Conservation (phyloP, 1,139 yeast species). For the Wickerhamiella infanticola region DNA sequence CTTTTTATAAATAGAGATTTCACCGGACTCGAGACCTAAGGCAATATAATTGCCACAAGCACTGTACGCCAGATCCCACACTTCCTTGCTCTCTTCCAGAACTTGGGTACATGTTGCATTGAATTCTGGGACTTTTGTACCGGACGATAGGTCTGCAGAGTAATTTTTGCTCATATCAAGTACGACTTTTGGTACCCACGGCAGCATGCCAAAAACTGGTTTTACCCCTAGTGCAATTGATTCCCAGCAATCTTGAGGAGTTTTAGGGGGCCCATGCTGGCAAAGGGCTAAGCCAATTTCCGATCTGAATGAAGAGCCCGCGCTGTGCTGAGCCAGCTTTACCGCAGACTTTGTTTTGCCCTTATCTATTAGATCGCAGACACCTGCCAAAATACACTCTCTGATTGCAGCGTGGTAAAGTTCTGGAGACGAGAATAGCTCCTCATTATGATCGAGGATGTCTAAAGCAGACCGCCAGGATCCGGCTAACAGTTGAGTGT, state of each 20-base stretch:
- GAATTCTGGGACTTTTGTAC: no score
- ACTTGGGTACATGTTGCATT: no score
- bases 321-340: not conserved
- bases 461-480: not conserved
- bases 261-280: no score
- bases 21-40: constrained; percentile 58
- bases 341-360: not conserved
- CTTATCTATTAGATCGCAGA: not conserved
- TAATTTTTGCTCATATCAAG: no score
- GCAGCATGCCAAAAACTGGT: no score
- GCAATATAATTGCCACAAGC: constrained; percentile 64
- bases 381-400: not conserved
- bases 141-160: no score
- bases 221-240: no score
- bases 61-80: constrained; percentile 71
- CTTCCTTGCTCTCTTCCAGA: constrained; percentile 41
- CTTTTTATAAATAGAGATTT: constrained; percentile 39
- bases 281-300: not conserved
- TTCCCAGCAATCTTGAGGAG: no score
- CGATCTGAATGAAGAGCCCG: not conserved
- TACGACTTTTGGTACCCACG: no score
- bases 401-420: not conserved
- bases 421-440: not conserved
- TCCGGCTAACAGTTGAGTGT: not conserved
- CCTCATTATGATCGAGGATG: not conserved